A percentile compares a stretch with the other conserved stretches of the same genome.
These are phyloP conservation scores for Cicer yamashitae DNA, from an alignment of 306 rosid genomes.

Conservation along the genomic window DNA sequence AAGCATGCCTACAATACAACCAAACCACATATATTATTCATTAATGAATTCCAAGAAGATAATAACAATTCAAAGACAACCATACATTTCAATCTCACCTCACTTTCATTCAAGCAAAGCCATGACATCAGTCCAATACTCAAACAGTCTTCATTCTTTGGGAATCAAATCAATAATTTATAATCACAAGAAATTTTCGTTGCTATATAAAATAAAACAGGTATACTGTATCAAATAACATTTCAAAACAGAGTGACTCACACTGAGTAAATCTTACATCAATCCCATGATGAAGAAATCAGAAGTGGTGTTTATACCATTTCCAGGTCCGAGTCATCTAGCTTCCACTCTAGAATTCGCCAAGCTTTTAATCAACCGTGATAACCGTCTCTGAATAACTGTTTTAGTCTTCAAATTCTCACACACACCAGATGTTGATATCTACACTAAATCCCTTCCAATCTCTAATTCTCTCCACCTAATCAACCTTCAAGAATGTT, in stretches of 20 bases:
- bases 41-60: too few relatives aligned
- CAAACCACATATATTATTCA: too few relatives aligned
- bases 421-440: background rate
- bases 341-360: background rate
- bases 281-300: background rate
- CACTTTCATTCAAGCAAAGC: background rate
- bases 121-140: too few relatives aligned
- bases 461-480: background rate
- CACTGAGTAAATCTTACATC: too few relatives aligned
- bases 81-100: background rate
- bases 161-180: too few relatives aligned
- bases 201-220: too few relatives aligned
- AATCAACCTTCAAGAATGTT: constrained; percentile 5
- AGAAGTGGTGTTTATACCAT: constrained; percentile 18
- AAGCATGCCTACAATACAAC: too few relatives aligned
- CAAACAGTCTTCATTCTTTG: too few relatives aligned
- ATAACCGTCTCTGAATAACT: background rate
- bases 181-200: too few relatives aligned
- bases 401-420: background rate
- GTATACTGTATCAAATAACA: too few relatives aligned
- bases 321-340: background rate
- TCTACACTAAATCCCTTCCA: background rate
- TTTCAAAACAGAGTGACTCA: too few relatives aligned
- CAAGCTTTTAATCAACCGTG: background rate
- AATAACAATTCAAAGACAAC: too few relatives aligned